Evolutionary conservation across 2,329 filamentous ascomycete genomes (phyloP).

Genomic region (Chaetothyriales sp.): DNA sequence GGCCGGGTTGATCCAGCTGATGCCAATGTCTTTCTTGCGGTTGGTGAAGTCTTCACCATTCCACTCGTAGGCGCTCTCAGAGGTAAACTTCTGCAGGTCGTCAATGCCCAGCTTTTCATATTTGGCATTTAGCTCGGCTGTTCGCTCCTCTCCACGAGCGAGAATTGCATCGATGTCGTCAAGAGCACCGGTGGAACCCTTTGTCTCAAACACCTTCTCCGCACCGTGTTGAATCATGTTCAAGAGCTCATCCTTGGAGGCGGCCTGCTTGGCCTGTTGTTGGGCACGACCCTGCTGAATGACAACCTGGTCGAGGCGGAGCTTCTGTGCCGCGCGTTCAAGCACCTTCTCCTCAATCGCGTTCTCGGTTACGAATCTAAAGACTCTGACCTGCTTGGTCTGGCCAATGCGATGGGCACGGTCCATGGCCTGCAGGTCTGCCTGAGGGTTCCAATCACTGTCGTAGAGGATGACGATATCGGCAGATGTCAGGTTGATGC

Average conservation of each 20-base stretch:
- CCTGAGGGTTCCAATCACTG: constrained; percentile 97
- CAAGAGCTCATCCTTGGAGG: constrained; percentile 88
- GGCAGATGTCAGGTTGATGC: constrained; percentile 88
- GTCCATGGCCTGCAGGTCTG: constrained; percentile 97
- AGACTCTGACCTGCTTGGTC: constrained; percentile 94
- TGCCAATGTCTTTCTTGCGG: constrained; percentile 64
- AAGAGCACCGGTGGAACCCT: constrained; percentile 48
- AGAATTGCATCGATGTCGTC: constrained; percentile 86
- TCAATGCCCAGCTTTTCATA: constrained; percentile 96
- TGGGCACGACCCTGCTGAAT: constrained; percentile 95
- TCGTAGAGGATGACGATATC: constrained; percentile 96
- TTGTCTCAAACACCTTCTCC: constrained; percentile 75
- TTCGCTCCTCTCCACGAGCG: constrained; percentile 71
- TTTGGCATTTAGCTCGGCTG: constrained; percentile 76
- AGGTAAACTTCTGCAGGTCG: constrained; percentile 93
- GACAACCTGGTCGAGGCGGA: constrained; percentile 89
- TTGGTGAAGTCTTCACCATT: constrained; percentile 93
- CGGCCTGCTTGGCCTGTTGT: constrained; percentile 73
- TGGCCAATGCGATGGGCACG: constrained; percentile 96
- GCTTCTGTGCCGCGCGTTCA: constrained; percentile 88
- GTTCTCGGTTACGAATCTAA: constrained; percentile 92
- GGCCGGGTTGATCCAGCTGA: constrained; percentile 94
- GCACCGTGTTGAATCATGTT: constrained; percentile 98
- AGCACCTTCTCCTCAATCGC: constrained; percentile 97
- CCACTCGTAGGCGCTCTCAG: constrained; percentile 97